Evolutionary conservation across 495 filamentous ascomycete species (phyloP).

Genomic region (Cetradonia linearis): DNA sequence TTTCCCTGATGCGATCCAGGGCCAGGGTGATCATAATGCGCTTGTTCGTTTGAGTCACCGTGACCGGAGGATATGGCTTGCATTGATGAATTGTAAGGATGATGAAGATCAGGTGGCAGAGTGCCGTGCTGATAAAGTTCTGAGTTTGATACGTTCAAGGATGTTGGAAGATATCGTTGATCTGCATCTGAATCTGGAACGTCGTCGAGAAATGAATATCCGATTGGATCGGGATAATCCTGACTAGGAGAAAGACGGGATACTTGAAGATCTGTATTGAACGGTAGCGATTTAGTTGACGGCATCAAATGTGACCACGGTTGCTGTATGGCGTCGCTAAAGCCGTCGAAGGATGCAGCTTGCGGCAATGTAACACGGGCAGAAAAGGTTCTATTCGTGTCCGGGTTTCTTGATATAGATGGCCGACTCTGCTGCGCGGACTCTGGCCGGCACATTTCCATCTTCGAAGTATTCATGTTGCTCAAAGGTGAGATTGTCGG

Average conservation of each 20-base stretch:
- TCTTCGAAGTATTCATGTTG: not conserved
- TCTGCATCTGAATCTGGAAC: not conserved
- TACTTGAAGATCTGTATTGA: not conserved
- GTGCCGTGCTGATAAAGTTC: not conserved
- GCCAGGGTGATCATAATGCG: not conserved
- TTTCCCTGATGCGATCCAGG: not conserved
- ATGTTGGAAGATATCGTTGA: not conserved
- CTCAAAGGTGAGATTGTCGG: not conserved
- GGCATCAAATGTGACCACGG: not conserved
- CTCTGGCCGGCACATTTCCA: constrained; percentile 2
- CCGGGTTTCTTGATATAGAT: not conserved
- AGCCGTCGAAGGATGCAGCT: not conserved
- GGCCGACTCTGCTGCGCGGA: not conserved
- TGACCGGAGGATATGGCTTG: not conserved
- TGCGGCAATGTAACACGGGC: too few species aligned
- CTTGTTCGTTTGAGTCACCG: not conserved
- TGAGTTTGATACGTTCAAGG: not conserved
- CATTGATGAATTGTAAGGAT: too few species aligned
- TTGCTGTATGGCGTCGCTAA: not conserved
- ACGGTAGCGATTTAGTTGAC: not conserved
- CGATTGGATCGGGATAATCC: not conserved
- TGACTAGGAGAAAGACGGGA: not conserved
- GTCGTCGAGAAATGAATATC: not conserved
- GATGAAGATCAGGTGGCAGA: not conserved
- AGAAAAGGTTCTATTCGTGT: not conserved